These are phyloP conservation scores for Alectoria sarmentosa DNA, from an alignment of 495 filamentous ascomycete genomes.

Conservation along the genomic window DNA sequence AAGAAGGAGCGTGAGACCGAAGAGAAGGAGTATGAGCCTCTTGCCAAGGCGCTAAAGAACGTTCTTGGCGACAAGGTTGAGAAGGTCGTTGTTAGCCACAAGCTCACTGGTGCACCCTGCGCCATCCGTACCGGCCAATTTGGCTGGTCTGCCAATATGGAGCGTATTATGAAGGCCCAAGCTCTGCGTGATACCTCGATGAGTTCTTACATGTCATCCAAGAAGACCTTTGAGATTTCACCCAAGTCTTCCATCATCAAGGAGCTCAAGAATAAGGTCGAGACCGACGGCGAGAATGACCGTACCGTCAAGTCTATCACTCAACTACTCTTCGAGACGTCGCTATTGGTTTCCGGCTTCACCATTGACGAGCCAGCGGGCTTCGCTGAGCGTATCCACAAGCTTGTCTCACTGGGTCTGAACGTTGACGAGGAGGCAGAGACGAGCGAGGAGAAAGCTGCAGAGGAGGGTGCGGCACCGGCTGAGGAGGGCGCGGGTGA, in stretches of 20 bases:
- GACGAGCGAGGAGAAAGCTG: conserved; percentile 54
- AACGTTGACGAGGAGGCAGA: conserved; percentile 92
- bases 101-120: conserved; percentile 90
- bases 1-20: conserved; percentile 93
- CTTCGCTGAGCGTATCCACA: conserved; percentile 98
- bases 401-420: conserved; percentile 91
- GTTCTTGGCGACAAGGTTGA: conserved; percentile 98
- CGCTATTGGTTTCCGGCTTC: conserved; percentile 95
- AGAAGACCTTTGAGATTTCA: conserved; percentile 99
- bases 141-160: conserved; percentile 99
- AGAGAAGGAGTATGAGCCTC: conserved; percentile 93
- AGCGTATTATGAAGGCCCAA: conserved; percentile 99
- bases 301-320: conserved; percentile 98
- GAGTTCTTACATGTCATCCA: conserved; percentile 99
- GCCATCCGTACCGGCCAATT: conserved; percentile 99
- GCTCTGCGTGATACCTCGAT: conserved; percentile 99
- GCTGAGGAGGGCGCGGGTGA: conserved; percentile 47
- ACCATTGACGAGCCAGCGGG: conserved; percentile 97
- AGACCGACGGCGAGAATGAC: conserved; percentile 93
- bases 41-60: conserved; percentile 97
- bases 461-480: conserved; percentile 55
- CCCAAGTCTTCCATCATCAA: conserved; percentile 95
- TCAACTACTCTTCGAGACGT: conserved; percentile 96
- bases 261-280: conserved; percentile 98
- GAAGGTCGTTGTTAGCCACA: conserved; percentile 99